Base-by-base conservation (phyloP, 352 stramenopile genomes). In the Pythium utonaiense region DNA sequence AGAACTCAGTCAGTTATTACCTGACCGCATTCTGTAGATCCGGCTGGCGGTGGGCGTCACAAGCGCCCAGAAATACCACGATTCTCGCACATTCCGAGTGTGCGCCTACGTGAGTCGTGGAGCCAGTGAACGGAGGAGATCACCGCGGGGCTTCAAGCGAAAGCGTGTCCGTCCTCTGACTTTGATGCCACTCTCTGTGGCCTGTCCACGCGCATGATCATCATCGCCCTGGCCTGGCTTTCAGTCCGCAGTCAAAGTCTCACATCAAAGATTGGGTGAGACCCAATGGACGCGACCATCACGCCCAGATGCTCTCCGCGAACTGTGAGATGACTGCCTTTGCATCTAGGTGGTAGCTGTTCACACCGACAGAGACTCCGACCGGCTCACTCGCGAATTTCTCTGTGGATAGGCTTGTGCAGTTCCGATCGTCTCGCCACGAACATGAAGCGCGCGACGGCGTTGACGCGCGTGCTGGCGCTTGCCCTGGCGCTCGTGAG, bases 321-420 rank as follows among this genome's bases (percentile, higher is more conserved):
- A 45, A 45, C 38, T 6, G 10, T 33, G 28, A 33, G 28, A 9
- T 33, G 28, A 33, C 5, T 33, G 28, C 28, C 28, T 33, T 33
- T 33, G 28, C 28, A 33, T 9, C 28, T n/a, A 45, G 17, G 3
- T n/a, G 17, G 10, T 45, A 45, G 17, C 17, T n/a, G 5, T n/a
- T 22, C n/a, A n/a, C 38, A 7, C 38, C n/a, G n/a, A n/a, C n/a
- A n/a, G n/a, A n/a, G n/a, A n/a, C n/a, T n/a, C n/a, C n/a, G n/a
- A 45, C 38, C 24, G 38, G 17, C 38, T 45, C 38, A 45, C 38
- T 45, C 38, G 38, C 38, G 38, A 45, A 45, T 45, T 45, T n/a
- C 38, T 45, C 28, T 5, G 28, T 9, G 28, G 28, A 33, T 33
- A 33, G 28, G 28, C 28, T 5, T 9, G 28, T 33, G 28, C 28